Percentiles rank a stretch among this genome's conserved stretches.
These are phyloP conservation scores for Plenodomus tracheiphilus DNA, from an alignment of 2,329 filamentous ascomycete genomes.

Conservation along the genomic window DNA sequence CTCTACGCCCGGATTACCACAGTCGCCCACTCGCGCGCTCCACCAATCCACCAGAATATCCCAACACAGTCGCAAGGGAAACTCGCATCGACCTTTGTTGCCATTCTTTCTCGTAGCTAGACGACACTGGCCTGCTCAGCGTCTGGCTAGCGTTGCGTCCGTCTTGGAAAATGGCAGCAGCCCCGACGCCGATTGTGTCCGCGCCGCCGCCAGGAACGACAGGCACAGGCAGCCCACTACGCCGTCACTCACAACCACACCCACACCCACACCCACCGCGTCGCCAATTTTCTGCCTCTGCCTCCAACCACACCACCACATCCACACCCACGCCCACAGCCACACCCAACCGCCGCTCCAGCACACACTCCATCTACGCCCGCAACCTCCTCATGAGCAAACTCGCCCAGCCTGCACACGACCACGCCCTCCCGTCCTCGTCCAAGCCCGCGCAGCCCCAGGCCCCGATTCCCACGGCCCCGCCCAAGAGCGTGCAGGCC, in stretches of 20 bases:
- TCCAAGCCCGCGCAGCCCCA: slow-evolving; percentile 18
- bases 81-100: too few species aligned
- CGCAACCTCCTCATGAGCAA: slow-evolving; percentile 56
- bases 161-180: too few species aligned
- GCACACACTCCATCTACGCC: slow-evolving; percentile 55
- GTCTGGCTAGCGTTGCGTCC: too few species aligned
- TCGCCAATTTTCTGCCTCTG: background rate
- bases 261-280: too few species aligned
- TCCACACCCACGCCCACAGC: background rate
- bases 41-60: too few species aligned
- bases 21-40: too few species aligned
- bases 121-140: background rate
- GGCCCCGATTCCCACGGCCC: slow-evolving; percentile 12
- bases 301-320: background rate
- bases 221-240: too few species aligned
- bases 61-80: too few species aligned
- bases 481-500: slow-evolving; percentile 28
- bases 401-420: slow-evolving; percentile 29
- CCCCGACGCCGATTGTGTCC: too few species aligned
- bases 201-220: too few species aligned
- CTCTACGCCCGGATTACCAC: too few species aligned
- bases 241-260: too few species aligned
- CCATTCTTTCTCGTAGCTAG: background rate
- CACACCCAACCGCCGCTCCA: slow-evolving; percentile 32
- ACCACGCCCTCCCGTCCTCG: slow-evolving; percentile 21